These are phyloP conservation scores for Hysterangium stoloniferum DNA, from an alignment of 768 basidiomycete species.

Conservation along the genomic window DNA sequence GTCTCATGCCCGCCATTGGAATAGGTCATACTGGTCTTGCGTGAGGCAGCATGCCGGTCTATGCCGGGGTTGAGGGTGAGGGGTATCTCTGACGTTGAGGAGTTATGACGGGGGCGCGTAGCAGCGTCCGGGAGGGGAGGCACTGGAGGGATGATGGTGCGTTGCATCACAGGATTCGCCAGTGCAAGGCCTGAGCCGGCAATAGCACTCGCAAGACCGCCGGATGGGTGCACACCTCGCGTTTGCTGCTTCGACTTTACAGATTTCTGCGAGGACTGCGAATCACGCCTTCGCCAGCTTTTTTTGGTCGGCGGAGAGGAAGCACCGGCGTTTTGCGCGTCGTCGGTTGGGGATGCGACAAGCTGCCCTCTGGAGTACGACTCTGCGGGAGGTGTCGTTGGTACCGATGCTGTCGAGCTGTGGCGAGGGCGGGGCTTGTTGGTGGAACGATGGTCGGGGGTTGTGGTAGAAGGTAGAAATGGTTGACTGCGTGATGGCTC, in stretches of 20 bases:
- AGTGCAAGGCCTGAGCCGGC: conserved; percentile 62
- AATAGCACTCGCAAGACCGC: conserved; percentile 56
- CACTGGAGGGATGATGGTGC: conserved; percentile 10
- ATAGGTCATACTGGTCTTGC: neutral
- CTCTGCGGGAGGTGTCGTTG: neutral
- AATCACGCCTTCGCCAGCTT: conserved; percentile 7
- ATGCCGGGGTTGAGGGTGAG: neutral
- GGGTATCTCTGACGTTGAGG: conserved; percentile 15
- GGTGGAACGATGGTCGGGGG: neutral
- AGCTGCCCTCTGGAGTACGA: neutral
- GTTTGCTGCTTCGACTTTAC: neutral
- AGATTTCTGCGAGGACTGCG: neutral
- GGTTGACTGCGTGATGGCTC: neutral
- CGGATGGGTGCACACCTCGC: conserved; percentile 2
- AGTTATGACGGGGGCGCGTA: conserved; percentile 29
- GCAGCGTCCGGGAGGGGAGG: too few relatives aligned
- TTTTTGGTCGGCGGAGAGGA: conserved; percentile 5
- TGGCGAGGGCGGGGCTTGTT: neutral
- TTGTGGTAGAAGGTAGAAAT: neutral
- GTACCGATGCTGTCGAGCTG: neutral
- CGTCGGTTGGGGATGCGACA: neutral
- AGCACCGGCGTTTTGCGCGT: neutral
- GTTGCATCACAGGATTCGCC: conserved; percentile 25
- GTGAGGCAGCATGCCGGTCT: conserved; percentile 6
- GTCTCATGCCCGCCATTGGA: neutral